phyloP scores from a whole-genome alignment of 306 rosid species.

The Herpetospermum pedunculosum region DNA sequence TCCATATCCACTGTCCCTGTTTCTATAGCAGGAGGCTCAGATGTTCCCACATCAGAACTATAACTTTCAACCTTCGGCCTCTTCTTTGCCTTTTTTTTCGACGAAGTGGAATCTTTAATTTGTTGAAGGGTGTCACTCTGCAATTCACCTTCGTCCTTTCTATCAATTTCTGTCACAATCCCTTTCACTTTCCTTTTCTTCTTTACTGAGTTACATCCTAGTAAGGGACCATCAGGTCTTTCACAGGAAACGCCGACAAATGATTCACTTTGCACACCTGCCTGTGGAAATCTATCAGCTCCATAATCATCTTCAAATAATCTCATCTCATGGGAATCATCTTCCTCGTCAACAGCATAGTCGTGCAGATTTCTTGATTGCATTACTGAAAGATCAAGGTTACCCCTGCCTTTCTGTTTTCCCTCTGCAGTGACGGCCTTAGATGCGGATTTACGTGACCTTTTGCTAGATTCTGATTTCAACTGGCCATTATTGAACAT shows the following conservation, averaged over 20 bases:
- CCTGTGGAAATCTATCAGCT: conserved; percentile 34
- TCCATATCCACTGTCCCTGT: conserved; percentile 46
- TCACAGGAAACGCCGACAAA: conserved; percentile 29
- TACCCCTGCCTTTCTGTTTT: conserved; percentile 47
- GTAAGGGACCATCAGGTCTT: conserved; percentile 55
- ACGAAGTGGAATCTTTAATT: conserved; percentile 32
- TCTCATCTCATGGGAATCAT: conserved; percentile 36
- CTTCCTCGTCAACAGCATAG: conserved; percentile 40
- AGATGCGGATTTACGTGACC: conserved; percentile 26
- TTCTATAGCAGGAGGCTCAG: conserved; percentile 43
- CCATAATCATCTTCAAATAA: conserved; percentile 35
- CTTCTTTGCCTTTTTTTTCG: conserved; percentile 60
- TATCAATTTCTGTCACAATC: conserved; percentile 22
- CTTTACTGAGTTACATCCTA: conserved; percentile 43
- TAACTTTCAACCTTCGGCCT: conserved; percentile 44
- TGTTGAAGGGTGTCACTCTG: conserved; percentile 23
- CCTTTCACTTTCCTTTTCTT: conserved; percentile 69
- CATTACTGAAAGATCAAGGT: conserved; percentile 26
- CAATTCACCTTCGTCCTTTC: conserved; percentile 39
- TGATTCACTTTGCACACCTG: conserved; percentile 36
- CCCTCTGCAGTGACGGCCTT: conserved; percentile 28
- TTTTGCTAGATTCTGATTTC: conserved; percentile 35
- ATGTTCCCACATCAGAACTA: conserved; percentile 46
- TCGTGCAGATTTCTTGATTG: conserved; percentile 32
- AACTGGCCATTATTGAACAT: conserved; percentile 40